These are phyloP conservation scores for Silene coronaria DNA, from an alignment of 179 eudicot species.

Conservation along the genomic window DNA sequence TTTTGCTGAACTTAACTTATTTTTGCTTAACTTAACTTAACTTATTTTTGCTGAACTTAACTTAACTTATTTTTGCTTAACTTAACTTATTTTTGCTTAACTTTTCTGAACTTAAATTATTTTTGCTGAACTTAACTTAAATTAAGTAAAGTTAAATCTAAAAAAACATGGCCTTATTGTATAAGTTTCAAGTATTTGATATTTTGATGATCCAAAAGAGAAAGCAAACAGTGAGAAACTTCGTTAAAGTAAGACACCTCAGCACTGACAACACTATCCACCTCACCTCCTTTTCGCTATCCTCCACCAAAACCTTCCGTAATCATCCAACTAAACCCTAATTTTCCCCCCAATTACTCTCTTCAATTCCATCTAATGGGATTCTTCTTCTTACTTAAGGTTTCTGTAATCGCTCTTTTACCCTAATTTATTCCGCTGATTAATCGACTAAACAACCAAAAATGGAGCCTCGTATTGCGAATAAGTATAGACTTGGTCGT, in stretches of 20 bases:
- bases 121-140: too few species aligned
- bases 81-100: too few species aligned
- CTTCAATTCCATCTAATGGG: neutral
- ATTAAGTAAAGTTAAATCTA: too few species aligned
- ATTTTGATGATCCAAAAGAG: neutral
- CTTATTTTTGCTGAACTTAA: too few species aligned
- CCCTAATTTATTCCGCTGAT: neutral
- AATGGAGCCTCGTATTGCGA: constrained; percentile 50
- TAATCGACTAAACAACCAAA: neutral
- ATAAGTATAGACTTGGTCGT: constrained; percentile 43
- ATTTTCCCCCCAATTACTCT: neutral
- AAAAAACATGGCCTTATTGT: too few species aligned
- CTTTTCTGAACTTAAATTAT: too few species aligned
- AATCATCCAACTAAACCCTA: constrained; percentile 12
- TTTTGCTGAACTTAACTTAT: too few species aligned
- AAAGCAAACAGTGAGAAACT: neutral
- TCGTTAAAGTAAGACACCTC: neutral
- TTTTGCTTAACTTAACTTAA: too few species aligned
- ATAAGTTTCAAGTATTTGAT: too few species aligned
- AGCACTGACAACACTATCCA: constrained; percentile 3
- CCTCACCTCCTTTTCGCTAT: neutral
- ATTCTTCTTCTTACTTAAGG: constrained; percentile 3
- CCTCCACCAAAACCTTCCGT: constrained; percentile 7
- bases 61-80: too few species aligned
- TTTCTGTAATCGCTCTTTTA: neutral